Conservation (phyloP, 495 filamentous ascomycete species). For the Acidomyces sp. region DNA sequence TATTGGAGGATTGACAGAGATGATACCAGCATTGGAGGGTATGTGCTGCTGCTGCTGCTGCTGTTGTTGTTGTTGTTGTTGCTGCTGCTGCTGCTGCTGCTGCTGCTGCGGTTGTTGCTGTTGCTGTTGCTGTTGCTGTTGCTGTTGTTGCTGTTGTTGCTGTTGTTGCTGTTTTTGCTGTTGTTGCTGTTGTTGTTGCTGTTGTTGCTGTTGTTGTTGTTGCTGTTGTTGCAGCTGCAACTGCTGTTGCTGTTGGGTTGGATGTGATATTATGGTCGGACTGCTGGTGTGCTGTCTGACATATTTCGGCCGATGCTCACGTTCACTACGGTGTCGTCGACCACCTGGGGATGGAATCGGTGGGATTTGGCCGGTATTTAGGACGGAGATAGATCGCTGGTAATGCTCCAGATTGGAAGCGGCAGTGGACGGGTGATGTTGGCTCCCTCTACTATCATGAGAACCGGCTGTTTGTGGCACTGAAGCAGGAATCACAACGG, state of each 20-base stretch:
- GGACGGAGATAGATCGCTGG: slow-evolving; percentile 56
- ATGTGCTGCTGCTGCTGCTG: background rate
- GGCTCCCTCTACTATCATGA: slow-evolving; percentile 24
- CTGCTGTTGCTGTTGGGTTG: slow-evolving; percentile 22
- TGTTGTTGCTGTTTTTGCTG: background rate
- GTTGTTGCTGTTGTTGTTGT: too few relatives aligned
- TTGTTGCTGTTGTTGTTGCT: background rate
- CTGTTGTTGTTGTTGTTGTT: background rate
- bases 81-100: too few relatives aligned
- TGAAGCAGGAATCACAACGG: slow-evolving; percentile 31
- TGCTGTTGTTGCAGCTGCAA: too few relatives aligned
- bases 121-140: too few relatives aligned
- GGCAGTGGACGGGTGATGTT: slow-evolving; percentile 27
- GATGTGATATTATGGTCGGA: slow-evolving; percentile 46
- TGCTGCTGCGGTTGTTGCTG: too few relatives aligned
- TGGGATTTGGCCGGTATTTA: slow-evolving; percentile 68
- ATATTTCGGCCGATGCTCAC: slow-evolving; percentile 43
- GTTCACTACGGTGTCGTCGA: slow-evolving; percentile 30
- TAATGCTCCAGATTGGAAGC: slow-evolving; percentile 15
- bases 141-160: too few relatives aligned
- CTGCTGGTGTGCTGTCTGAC: slow-evolving; percentile 69
- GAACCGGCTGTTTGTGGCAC: slow-evolving; percentile 17
- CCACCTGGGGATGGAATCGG: slow-evolving; percentile 73
- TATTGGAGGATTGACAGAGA: slow-evolving; percentile 1
- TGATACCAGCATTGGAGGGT: background rate